Conservation (phyloP, 148 eudicot species). For the Vaccinium vitisidaea region DNA sequence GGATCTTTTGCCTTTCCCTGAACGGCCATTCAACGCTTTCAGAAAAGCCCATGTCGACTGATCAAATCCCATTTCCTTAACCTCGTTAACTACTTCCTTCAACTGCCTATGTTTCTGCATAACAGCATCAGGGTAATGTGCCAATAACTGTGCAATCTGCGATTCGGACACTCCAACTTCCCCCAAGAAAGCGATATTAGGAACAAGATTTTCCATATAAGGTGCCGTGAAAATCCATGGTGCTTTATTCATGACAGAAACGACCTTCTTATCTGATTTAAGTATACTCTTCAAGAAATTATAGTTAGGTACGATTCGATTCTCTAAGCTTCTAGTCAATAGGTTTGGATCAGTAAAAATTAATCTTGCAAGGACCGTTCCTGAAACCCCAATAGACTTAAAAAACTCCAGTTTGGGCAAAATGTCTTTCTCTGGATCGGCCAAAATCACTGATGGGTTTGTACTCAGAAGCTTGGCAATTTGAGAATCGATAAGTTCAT, state of each 20-base stretch:
- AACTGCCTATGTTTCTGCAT: background rate
- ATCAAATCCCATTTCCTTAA: constrained; percentile 7
- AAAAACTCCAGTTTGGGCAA: constrained; percentile 4
- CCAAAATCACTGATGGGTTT: background rate
- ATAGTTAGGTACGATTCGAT: background rate
- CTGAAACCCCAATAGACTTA: background rate
- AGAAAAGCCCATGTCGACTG: background rate
- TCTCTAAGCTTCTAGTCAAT: background rate
- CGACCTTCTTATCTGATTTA: background rate
- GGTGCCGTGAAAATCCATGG: background rate
- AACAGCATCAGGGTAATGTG: background rate
- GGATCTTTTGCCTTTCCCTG: background rate
- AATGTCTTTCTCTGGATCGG: background rate
- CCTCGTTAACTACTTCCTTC: background rate
- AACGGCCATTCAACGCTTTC: background rate
- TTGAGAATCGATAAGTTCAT: background rate
- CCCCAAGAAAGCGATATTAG: background rate
- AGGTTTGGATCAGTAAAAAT: background rate
- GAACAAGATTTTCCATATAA: background rate
- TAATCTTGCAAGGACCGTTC: background rate
- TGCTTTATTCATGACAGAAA: background rate
- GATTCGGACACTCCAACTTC: background rate
- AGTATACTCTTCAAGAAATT: background rate
- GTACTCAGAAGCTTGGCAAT: background rate
- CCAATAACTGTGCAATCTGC: background rate